phyloP scores from a whole-genome alignment of 2,329 filamentous ascomycete genomes.

The Nigrospora osmanthi region DNA sequence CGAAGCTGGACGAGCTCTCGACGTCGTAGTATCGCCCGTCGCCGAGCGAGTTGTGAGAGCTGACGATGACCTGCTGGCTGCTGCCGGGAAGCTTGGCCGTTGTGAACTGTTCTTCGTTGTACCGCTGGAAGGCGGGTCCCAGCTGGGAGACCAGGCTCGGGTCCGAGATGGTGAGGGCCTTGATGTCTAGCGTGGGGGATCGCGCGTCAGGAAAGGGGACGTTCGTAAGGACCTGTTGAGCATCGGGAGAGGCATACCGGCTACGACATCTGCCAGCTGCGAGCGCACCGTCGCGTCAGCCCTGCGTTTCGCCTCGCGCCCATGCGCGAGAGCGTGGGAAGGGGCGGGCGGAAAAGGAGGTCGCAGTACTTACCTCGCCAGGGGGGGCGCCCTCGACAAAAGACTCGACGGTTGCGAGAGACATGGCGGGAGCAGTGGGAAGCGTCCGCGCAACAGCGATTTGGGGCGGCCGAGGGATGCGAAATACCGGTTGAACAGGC shows the following conservation, averaged over 20 bases:
- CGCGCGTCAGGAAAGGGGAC: slow-evolving; percentile 5
- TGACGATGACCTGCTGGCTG: slow-evolving; percentile 78
- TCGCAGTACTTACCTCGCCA: slow-evolving; percentile 64
- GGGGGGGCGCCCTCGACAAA: slow-evolving; percentile 94
- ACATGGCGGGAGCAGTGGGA: slow-evolving; percentile 5
- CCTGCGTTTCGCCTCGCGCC: not conserved
- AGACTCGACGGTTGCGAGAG: slow-evolving; percentile 59
- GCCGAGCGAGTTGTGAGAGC: slow-evolving; percentile 75
- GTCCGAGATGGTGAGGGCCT: slow-evolving; percentile 67
- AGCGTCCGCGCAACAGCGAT: not conserved
- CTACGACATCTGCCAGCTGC: slow-evolving; percentile 80
- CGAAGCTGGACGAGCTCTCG: slow-evolving; percentile 80
- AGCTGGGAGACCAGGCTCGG: slow-evolving; percentile 64
- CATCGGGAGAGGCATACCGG: slow-evolving; percentile 47
- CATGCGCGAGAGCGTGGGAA: not conserved
- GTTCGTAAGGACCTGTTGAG: not conserved
- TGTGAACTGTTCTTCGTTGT: slow-evolving; percentile 91
- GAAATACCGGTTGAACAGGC: not conserved
- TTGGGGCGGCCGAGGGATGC: not conserved
- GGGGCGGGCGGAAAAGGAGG: slow-evolving; percentile 15
- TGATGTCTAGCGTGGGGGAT: slow-evolving; percentile 63
- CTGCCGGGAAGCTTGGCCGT: slow-evolving; percentile 85
- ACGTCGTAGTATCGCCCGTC: slow-evolving; percentile 83
- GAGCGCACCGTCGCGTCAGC: not conserved
- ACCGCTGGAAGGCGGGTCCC: slow-evolving; percentile 78